Evolutionary conservation across 257 asterid species (phyloP).

Genomic region (Scutellaria galericulata): DNA sequence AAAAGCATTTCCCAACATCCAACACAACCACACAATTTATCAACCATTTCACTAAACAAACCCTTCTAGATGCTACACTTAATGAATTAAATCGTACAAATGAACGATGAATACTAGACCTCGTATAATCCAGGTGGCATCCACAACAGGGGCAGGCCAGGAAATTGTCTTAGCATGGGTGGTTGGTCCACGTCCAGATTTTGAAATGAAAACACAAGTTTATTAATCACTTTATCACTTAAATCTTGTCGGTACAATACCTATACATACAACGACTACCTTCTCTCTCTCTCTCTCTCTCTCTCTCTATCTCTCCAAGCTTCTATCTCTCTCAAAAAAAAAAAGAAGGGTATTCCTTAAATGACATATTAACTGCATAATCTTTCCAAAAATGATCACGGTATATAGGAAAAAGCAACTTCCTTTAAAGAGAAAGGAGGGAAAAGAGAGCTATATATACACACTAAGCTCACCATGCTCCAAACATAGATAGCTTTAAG

Average conservation of each 20-base stretch:
- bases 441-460: slow-evolving; percentile 48
- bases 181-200: slow-evolving; percentile 44
- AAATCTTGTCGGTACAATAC: slow-evolving; percentile 48
- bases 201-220: slow-evolving; percentile 36
- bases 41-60: not conserved
- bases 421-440: slow-evolving; percentile 37
- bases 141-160: slow-evolving; percentile 40
- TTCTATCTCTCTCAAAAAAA: slow-evolving; percentile 12
- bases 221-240: slow-evolving; percentile 31
- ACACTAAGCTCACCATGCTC: not conserved
- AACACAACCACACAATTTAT: slow-evolving; percentile 17
- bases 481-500: not conserved
- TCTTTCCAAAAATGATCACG: slow-evolving; percentile 43
- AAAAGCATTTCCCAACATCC: not conserved
- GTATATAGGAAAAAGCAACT: slow-evolving; percentile 44
- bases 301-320: not conserved
- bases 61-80: not conserved
- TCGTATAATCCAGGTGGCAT: slow-evolving; percentile 49
- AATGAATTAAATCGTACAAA: too few relatives aligned
- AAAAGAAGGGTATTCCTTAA: not conserved
- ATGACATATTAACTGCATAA: slow-evolving; percentile 43
- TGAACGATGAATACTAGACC: too few relatives aligned
- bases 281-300: slow-evolving; percentile 25
- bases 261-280: not conserved
- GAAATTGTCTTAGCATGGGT: slow-evolving; percentile 32